A percentile compares a stretch with the other conserved stretches of the same genome.
These are phyloP conservation scores for Aureoboletus auriporus DNA, from an alignment of 768 basidiomycete species.

Conservation along the genomic window DNA sequence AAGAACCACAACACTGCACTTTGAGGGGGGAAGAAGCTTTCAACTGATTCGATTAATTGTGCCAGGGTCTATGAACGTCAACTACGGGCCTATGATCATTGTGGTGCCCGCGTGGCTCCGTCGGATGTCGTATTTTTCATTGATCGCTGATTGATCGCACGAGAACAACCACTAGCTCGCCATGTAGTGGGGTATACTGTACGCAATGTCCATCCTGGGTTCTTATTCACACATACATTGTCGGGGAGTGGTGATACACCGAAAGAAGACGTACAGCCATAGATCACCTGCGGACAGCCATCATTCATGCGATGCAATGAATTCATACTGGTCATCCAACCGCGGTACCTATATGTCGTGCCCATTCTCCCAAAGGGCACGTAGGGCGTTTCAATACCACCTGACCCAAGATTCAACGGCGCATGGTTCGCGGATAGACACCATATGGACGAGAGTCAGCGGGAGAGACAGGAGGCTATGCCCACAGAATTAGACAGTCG, in stretches of 20 bases:
- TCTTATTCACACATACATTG: neutral
- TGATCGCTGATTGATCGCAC: slow-evolving; percentile 14
- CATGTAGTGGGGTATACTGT: neutral
- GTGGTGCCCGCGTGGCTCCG: slow-evolving; percentile 13
- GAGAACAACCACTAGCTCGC: neutral
- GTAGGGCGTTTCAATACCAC: too few species aligned
- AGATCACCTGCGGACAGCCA: neutral
- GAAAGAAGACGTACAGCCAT: slow-evolving; percentile 6
- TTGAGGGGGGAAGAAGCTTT: slow-evolving; percentile 7
- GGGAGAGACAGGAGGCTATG: slow-evolving; percentile 7
- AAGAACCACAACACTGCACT: slow-evolving; percentile 15
- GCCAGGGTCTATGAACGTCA: neutral
- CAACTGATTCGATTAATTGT: slow-evolving; percentile 2
- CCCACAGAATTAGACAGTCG: slow-evolving; percentile 4
- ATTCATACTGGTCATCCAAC: neutral
- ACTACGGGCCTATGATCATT: neutral
- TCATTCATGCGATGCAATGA: slow-evolving; percentile 7
- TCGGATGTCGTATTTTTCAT: slow-evolving; percentile 1
- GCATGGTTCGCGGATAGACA: neutral
- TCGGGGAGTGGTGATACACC: too few species aligned
- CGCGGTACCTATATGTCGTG: too few species aligned
- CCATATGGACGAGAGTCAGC: slow-evolving; percentile 1
- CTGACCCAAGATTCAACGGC: neutral
- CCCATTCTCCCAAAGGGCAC: too few species aligned
- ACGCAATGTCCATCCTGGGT: neutral